Evolutionary conservation across 2,329 filamentous ascomycete genomes (phyloP), one percentile per base, ranked within the genome.

Genomic region (Stagonosporopsis vannaccii): DNA sequence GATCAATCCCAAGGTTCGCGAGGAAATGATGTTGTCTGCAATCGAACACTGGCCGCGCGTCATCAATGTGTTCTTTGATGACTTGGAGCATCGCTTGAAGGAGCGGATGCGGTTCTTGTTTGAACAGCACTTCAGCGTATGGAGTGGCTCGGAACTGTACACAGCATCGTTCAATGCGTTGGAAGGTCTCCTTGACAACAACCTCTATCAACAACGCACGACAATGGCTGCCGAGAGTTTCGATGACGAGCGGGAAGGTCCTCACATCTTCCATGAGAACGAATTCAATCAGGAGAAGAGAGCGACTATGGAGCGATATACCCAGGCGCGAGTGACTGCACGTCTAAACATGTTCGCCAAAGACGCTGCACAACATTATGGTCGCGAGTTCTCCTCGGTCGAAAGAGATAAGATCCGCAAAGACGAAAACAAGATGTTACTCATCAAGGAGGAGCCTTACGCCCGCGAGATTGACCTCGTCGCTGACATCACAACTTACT

Each of bases 401-500:
- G 77, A 80, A 4, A 60, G 72, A 11, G 66, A 68, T 6, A 74
- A 68, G 33, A 19, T 70, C 1, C 48, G 44, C 0, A 66, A 64
- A 17, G 71, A 75, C 5, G 58, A 69, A 1, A 51, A 46, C 2
- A 65, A 65, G 39, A 60, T 58, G 6, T 30, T 37, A 0, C 43
- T 71, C 23, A 76, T 91, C 11, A 82, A 81, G 0, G 70, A 77
- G 0, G 89, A 92, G 63, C 78, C 80, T 0, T 91, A 85, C 62
- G 69, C 79, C 1, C 73, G 77, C 0, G 89, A 91, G 67, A 73
- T 92, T 0, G 78, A 82, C 8, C 84, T 89, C 0, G 83, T 89
- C 0, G 81, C 86, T 0, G 85, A 86, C 4, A 81, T 90, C 40
- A 79, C 87, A 0, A 88, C 84, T 0, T 92, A 92, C 71, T 92